A percentile compares a stretch with the other conserved stretches of the same genome.
Evolutionary conservation across 345 rosid genomes (phyloP).

Genomic region (Aquilaria malaccensis): DNA sequence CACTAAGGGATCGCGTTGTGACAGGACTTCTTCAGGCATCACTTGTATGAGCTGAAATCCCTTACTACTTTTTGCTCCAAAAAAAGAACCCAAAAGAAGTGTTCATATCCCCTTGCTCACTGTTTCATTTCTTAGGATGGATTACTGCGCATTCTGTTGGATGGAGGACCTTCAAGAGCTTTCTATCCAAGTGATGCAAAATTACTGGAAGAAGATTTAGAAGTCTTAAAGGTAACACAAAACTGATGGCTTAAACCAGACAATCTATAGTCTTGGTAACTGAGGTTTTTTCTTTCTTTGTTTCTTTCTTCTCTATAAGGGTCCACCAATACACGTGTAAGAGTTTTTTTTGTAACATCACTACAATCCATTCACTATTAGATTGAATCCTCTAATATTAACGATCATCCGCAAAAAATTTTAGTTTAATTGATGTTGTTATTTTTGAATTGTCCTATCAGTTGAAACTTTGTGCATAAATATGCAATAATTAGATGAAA

Average conservation of each 20-base stretch:
- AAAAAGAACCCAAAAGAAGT: conserved; percentile 10
- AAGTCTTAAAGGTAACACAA: conserved; percentile 69
- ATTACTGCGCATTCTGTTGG: conserved; percentile 72
- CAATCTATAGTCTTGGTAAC: too few relatives aligned
- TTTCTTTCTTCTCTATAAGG: too few relatives aligned
- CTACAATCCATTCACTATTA: too few relatives aligned
- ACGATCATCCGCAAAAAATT: too few relatives aligned
- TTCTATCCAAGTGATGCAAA: conserved; percentile 68
- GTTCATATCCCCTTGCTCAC: not conserved
- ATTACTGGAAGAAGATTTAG: conserved; percentile 78
- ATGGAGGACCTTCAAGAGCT: conserved; percentile 77
- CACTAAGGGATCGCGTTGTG: conserved; percentile 85
- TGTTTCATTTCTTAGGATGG: conserved; percentile 57
- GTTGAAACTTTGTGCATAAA: too few relatives aligned
- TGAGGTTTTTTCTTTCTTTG: too few relatives aligned
- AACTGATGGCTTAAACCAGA: not conserved
- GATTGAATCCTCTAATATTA: too few relatives aligned
- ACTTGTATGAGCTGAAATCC: conserved; percentile 45
- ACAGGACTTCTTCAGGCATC: conserved; percentile 97
- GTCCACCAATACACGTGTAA: too few relatives aligned
- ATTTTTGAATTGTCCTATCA: too few relatives aligned
- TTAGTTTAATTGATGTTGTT: too few relatives aligned
- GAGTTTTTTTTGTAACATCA: too few relatives aligned
- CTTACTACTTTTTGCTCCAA: conserved; percentile 1
- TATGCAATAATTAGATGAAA: too few relatives aligned